phyloP scores from a whole-genome alignment of 805 yeast genomes.

The Yarrowia deformans region DNA sequence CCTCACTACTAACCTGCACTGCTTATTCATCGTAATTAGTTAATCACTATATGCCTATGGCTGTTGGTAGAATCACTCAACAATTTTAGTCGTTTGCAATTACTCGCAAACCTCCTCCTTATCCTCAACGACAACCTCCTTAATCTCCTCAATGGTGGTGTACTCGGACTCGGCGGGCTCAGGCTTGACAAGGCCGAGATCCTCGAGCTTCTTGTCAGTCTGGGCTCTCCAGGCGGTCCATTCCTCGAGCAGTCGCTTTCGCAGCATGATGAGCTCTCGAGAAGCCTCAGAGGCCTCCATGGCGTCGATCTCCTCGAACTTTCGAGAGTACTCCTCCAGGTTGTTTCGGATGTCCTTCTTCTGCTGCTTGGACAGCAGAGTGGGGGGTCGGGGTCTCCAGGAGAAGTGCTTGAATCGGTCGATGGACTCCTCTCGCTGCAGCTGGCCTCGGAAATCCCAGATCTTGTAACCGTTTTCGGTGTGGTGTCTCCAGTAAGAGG shows the following conservation, averaged over 20 bases:
- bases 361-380: conserved; percentile 76
- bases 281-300: conserved; percentile 94
- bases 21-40: too few relatives aligned
- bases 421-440: conserved; percentile 74
- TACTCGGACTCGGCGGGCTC: conserved; percentile 58
- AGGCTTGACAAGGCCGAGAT: conserved; percentile 54
- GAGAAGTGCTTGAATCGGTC: conserved; percentile 86
- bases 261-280: conserved; percentile 83
- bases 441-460: conserved; percentile 81
- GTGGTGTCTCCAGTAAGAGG: conserved; percentile 82
- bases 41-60: too few relatives aligned
- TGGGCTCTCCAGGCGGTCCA: conserved; percentile 82
- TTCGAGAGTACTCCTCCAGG: conserved; percentile 85
- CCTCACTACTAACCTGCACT: too few relatives aligned
- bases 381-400: conserved; percentile 98
- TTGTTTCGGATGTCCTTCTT: conserved; percentile 90
- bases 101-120: conserved; percentile 48
- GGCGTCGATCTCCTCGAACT: conserved; percentile 92
- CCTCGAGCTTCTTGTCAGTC: conserved; percentile 57
- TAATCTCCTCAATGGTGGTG: conserved; percentile 76
- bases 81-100: neutral
- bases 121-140: conserved; percentile 65
- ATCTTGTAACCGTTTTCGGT: conserved; percentile 90
- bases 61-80: too few relatives aligned
- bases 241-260: conserved; percentile 80